Base-by-base conservation (phyloP, 2,329 filamentous ascomycete species). In the Fusarium humuli region DNA sequence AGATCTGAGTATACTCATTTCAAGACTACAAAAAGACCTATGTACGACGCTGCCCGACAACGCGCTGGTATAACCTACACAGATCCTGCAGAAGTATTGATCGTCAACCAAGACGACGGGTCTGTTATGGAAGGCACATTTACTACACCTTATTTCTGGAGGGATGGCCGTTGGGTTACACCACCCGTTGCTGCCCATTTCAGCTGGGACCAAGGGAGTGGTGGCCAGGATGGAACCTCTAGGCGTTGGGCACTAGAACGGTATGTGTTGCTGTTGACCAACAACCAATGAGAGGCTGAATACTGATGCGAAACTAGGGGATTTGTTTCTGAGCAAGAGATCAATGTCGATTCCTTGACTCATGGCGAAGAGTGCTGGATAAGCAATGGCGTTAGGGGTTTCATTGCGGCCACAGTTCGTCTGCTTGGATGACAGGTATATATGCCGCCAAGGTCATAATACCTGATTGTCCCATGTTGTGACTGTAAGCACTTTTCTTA, bases 321-420 rank as follows among this genome's bases (percentile, higher is more conserved):
- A 1, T 81, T 96, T 46, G 94, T 88, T 56, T 83, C 85, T 30
- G 92, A 97, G 76, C 86, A 89, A 67, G 79, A 82, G 5, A 83
- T 97, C 18, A 79, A 78, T n/a, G 83, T 83, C 4, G 81, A 85
- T 14, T 89, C 89, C 9, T 78, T 97, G 14, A 77, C 84, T 6
- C 84, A 93, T 69, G 92, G 91, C 2, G 94, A 98, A 78, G 85
- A 90, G 56, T 92, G 94, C 67, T 97, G 94, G 92, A 81, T 98
- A 56, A 97, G 94, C 79, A 98, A 95, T 79, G 94, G 92, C 0
- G 91, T 95, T 3, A 87, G 92, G 69, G 95, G 95, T 0, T 97
- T 97, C 71, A 83, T 90, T 14, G 82, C 78, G 61, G 87, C 86
- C 1, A 81, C 71, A 42, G 69, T 87, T 34, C 72, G 65, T 20